Evolutionary conservation across 208 protist genomes (phyloP).

Genomic region (Wallacemonas collosoma): DNA sequence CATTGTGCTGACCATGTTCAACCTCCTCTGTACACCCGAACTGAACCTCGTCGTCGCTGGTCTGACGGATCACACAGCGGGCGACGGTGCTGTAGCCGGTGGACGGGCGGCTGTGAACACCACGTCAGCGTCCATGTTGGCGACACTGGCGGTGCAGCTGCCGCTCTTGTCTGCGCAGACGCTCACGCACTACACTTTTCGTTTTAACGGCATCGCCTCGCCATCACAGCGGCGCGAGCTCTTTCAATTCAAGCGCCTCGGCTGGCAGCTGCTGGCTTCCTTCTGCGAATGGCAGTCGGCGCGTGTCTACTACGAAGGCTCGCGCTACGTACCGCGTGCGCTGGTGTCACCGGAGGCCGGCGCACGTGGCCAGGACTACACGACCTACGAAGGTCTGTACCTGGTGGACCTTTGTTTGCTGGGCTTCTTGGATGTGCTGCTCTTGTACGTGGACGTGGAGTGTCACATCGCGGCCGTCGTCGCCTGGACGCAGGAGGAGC

Average conservation of each 20-base stretch:
- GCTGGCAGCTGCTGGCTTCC: conserved; percentile 69
- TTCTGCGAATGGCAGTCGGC: conserved; percentile 70
- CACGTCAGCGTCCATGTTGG: background rate
- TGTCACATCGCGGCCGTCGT: conserved; percentile 53
- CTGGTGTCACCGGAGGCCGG: background rate
- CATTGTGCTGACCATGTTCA: conserved; percentile 59
- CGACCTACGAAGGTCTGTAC: conserved; percentile 26
- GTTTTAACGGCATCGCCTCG: conserved; percentile 59
- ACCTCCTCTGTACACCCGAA: conserved; percentile 71
- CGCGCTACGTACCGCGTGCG: background rate
- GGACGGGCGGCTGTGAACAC: background rate
- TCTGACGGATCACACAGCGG: background rate
- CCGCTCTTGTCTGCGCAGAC: conserved; percentile 36
- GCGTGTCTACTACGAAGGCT: conserved; percentile 27
- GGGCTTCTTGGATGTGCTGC: conserved; percentile 69
- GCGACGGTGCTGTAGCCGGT: conserved; percentile 10
- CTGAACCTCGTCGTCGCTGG: conserved; percentile 25
- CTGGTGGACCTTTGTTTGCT: conserved; percentile 55
- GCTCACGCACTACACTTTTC: conserved; percentile 36
- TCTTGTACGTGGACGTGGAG: conserved; percentile 66
- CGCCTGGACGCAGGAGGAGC: conserved; percentile 70
- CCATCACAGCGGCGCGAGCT: conserved; percentile 54
- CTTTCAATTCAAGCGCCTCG: conserved; percentile 76
- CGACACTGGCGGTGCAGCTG: background rate
- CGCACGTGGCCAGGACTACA: background rate